Evolutionary conservation across 495 filamentous ascomycete genomes (phyloP).

Genomic region (Sphaerosporella brunnea): DNA sequence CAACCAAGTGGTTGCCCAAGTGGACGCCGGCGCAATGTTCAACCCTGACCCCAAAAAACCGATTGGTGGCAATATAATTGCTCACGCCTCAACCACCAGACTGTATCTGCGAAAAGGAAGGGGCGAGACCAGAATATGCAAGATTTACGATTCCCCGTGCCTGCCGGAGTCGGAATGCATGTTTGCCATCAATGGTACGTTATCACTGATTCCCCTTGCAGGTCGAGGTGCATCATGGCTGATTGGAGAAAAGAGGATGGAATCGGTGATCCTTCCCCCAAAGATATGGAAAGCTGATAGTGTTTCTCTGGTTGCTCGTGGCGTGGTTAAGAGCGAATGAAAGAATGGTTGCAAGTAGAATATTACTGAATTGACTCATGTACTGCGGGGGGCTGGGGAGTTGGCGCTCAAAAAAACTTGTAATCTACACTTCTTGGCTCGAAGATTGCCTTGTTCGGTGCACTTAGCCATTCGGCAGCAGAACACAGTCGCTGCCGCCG

Average conservation of each 20-base stretch:
- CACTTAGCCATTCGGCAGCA: no score
- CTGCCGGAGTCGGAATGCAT: constrained; percentile 89
- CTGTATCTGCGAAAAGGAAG: constrained; percentile 87
- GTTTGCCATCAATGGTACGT: constrained; percentile 62
- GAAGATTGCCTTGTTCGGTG: no score
- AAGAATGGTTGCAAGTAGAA: no score
- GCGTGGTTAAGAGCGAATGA: no score
- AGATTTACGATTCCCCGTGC: constrained; percentile 97
- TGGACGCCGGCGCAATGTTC: constrained; percentile 96
- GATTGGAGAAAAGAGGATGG: constrained; percentile 47
- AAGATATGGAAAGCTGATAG: constrained; percentile 67
- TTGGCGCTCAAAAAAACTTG: no score
- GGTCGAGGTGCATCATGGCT: background rate
- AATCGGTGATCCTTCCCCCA: constrained; percentile 86
- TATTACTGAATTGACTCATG: no score
- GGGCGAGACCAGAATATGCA: constrained; percentile 88
- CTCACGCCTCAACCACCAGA: constrained; percentile 80
- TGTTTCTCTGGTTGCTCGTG: no score
- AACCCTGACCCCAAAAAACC: constrained; percentile 98
- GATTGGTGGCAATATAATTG: constrained; percentile 97
- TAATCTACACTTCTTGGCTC: no score
- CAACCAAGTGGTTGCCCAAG: constrained; percentile 95
- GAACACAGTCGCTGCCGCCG: no score
- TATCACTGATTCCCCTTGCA: background rate
- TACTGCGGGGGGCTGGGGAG: no score